Evolutionary conservation across 2,329 filamentous ascomycete genomes (phyloP).

Genomic region (Verticillium alfalfae): DNA sequence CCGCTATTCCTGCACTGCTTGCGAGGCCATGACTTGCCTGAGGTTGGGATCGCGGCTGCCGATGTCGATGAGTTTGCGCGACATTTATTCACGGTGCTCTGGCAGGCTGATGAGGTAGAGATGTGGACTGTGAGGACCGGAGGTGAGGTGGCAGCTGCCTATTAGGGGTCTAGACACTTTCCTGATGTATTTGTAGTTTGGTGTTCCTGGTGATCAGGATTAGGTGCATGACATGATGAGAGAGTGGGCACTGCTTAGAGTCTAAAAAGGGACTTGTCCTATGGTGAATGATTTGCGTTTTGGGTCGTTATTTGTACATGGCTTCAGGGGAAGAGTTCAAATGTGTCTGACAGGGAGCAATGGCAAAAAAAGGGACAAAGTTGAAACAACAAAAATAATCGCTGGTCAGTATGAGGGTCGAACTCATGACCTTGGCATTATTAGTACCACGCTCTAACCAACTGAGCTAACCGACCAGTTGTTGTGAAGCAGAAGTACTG

Average conservation of each 20-base stretch:
- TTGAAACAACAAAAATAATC: not conserved
- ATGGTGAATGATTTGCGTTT: no score
- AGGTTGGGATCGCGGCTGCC: constrained; percentile 3
- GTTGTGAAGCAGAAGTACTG: not conserved
- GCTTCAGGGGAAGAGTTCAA: no score
- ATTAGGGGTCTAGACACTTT: not conserved
- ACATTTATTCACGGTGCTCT: constrained; percentile 5
- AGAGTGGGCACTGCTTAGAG: no score
- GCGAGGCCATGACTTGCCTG: not conserved
- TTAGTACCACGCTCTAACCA: not conserved
- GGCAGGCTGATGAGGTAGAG: constrained; percentile 9
- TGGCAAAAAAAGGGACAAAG: not conserved
- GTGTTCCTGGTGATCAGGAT: no score
- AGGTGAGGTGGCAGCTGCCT: not conserved
- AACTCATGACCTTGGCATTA: not conserved
- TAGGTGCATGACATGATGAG: no score
- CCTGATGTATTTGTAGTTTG: not conserved
- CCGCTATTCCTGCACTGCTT: constrained; percentile 6
- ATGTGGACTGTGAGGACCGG: constrained; percentile 6
- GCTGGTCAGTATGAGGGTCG: not conserved
- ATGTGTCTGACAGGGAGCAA: no score
- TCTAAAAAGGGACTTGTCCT: no score
- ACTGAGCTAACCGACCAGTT: not conserved
- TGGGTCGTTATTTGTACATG: no score
- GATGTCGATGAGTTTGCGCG: constrained; percentile 9